Evolutionary conservation across 2,329 filamentous ascomycete species (phyloP).

Genomic region (Delphinella strobiligena): DNA sequence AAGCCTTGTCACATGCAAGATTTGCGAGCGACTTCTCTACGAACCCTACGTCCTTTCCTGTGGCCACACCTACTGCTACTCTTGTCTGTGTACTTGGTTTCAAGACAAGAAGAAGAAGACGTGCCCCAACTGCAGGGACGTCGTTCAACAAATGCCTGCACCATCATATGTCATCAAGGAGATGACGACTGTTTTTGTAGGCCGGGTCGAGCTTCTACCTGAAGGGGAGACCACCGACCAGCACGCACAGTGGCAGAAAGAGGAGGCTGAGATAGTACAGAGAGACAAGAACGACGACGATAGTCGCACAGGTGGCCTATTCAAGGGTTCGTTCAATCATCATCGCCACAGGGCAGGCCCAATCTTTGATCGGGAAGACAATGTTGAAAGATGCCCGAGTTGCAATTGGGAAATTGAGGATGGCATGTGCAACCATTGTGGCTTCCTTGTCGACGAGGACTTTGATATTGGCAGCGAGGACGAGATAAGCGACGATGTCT

Average conservation of each 20-base stretch:
- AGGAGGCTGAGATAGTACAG: conserved; percentile 49
- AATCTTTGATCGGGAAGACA: conserved; percentile 46
- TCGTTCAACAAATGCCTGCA: conserved; percentile 46
- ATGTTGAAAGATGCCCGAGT: conserved; percentile 48
- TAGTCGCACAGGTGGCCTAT: conserved; percentile 43
- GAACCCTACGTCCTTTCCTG: conserved; percentile 58
- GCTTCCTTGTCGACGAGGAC: conserved; percentile 37
- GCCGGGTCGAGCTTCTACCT: conserved; percentile 48
- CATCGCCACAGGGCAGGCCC: conserved; percentile 20
- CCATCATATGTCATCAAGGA: conserved; percentile 56
- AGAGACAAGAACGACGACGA: conserved; percentile 45
- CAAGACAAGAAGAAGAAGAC: conserved; percentile 51
- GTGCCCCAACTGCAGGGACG: conserved; percentile 55
- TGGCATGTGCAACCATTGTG: conserved; percentile 43
- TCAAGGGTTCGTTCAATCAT: conserved; percentile 46
- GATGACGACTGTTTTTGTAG: conserved; percentile 51
- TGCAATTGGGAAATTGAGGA: conserved; percentile 55
- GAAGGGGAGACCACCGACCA: conserved; percentile 51
- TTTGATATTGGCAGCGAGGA: conserved; percentile 27
- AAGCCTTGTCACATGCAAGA: conserved; percentile 51
- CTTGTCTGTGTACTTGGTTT: conserved; percentile 35
- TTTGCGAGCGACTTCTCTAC: conserved; percentile 56
- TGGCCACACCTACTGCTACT: conserved; percentile 63
- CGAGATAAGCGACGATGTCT: conserved; percentile 34
- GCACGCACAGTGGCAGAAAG: conserved; percentile 43